These are phyloP conservation scores for Clohesyomyces aquaticus DNA, from an alignment of 495 filamentous ascomycete genomes.

Conservation along the genomic window DNA sequence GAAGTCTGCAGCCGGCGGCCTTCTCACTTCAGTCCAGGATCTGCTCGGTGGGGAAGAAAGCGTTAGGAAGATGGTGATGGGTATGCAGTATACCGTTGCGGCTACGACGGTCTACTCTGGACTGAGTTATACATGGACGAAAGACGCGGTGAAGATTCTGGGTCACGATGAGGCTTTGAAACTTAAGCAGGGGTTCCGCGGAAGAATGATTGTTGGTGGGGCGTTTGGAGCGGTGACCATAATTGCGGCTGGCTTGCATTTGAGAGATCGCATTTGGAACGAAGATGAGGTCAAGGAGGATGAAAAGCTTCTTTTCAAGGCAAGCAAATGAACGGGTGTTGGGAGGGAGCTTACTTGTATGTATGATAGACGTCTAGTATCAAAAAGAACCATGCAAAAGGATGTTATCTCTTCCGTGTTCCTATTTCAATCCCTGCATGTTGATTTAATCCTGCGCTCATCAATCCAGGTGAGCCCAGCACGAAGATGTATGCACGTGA, in stretches of 20 bases:
- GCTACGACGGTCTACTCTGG: constrained; percentile 49
- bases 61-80: constrained; percentile 37
- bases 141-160: constrained; percentile 48
- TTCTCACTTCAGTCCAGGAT: constrained; percentile 7
- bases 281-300: constrained; percentile 11
- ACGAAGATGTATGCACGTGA: no score
- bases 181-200: constrained; percentile 48
- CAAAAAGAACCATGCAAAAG: no score
- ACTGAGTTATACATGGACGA: constrained; percentile 46
- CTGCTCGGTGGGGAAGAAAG: constrained; percentile 25
- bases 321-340: neutral
- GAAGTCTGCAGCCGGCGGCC: constrained; percentile 13
- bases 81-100: constrained; percentile 45
- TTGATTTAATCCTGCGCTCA: no score
- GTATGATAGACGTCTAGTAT: no score
- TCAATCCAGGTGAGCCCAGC: no score
- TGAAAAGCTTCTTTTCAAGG: no score
- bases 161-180: constrained; percentile 47
- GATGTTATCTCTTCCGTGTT: no score
- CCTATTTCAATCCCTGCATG: no score
- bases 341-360: no score
- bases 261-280: constrained; percentile 15
- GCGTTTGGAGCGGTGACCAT: constrained; percentile 44
- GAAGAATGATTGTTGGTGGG: constrained; percentile 46
- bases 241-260: constrained; percentile 39